Base-by-base conservation (phyloP, 228 moss, liverwort and hornwort species). In the Sphagnum fallax region DNA sequence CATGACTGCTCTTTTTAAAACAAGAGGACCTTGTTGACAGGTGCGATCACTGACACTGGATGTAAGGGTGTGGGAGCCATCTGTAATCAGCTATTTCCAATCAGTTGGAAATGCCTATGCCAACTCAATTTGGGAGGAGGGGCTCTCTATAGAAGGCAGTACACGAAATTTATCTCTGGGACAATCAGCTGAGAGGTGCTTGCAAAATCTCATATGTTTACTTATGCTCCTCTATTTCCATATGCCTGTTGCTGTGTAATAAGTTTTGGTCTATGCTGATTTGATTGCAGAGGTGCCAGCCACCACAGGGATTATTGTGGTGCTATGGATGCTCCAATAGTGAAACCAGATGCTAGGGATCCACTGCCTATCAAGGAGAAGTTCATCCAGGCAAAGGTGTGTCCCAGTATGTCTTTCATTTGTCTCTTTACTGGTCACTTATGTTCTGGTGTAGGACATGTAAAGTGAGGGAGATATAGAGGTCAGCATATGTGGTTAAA, bases 1-100 rank as follows among this genome's bases (percentile, higher is more conserved):
- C 32, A 32, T 32, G 32, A 32, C 32, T 32, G 32, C 2, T 32
- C 32, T 32, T 32, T 32, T 32, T 32, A 32, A 32, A 32, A 32
- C 32, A 32, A 32, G 32, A 32, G 32, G 32, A 32, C 32, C 32
- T 55, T 52, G 32, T 68, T 63, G 14, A 67, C 82, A 88, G 88
- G 91, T 93, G 84, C 88, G 97, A 51, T 98, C 97, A 32, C 73
- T 98, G 80, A 98, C 97, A 55, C 87, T 98, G 8, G 97, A 98
- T 76, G 97, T 98, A 73, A 93, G 88, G 83, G 97, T 90, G 67
- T 98, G 97, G 97, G 97, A 98, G 72, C 97, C 93, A 11, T 93
- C 97, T 61, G 87, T 98, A 57, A 87, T 98, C 53, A 82, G 91
- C 32, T 98, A 91, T 64, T 98, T 98, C 69, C 87, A 93, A 62